Conservation (phyloP, 2,329 filamentous ascomycete genomes). For the Amesomyces nigricolor region DNA sequence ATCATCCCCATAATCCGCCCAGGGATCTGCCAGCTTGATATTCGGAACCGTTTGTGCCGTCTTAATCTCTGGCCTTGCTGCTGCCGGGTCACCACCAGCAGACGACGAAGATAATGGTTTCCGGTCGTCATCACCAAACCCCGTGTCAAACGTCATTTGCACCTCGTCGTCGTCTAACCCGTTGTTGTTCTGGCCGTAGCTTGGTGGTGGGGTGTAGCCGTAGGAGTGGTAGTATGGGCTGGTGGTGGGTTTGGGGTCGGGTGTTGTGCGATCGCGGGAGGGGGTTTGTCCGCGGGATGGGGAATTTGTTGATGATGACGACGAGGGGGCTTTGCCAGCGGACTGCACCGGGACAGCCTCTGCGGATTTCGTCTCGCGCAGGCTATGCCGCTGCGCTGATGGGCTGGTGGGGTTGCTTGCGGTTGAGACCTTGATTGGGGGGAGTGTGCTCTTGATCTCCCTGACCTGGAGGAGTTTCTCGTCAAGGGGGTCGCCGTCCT, state of each 20-base stretch:
- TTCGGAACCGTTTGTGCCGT: conserved; percentile 46
- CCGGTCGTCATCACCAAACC: conserved; percentile 41
- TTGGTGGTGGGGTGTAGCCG: neutral
- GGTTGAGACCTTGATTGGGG: conserved; percentile 68
- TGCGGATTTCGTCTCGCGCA: conserved; percentile 45
- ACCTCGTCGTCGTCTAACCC: conserved; percentile 43
- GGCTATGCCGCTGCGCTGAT: conserved; percentile 31
- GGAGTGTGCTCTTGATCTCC: conserved; percentile 81
- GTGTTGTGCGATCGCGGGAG: conserved; percentile 25
- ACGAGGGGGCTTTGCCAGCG: too few species aligned
- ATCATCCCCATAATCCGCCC: conserved; percentile 53
- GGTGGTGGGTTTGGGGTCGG: conserved; percentile 25
- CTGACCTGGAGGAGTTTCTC: conserved; percentile 55
- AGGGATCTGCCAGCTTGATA: conserved; percentile 54
- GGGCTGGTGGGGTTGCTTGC: conserved; percentile 14
- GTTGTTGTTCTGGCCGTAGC: conserved; percentile 5
- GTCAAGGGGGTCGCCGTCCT: conserved; percentile 23
- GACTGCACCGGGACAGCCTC: conserved; percentile 30
- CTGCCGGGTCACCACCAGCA: neutral
- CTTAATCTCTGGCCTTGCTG: conserved; percentile 39
- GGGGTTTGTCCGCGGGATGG: conserved; percentile 21
- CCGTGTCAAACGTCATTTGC: conserved; percentile 68
- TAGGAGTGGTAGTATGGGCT: conserved; percentile 17
- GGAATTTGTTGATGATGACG: conserved; percentile 23
- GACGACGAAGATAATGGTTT: neutral